Evolutionary conservation across 495 filamentous ascomycete species (phyloP).

Genomic region (Neurospora cerealis): DNA sequence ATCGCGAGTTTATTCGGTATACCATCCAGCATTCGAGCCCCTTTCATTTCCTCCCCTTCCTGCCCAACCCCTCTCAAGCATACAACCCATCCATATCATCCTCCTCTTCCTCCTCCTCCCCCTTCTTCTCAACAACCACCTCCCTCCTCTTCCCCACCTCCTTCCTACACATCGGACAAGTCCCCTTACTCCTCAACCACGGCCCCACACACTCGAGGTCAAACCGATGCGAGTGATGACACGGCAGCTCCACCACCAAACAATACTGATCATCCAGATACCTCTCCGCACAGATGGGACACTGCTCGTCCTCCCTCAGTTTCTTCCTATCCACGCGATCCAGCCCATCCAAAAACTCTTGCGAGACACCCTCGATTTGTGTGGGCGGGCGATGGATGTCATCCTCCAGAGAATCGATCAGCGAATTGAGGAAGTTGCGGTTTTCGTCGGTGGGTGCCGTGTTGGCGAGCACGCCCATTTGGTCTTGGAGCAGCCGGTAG

Average conservation of each 20-base stretch:
- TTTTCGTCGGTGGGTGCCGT: slow-evolving; percentile 49
- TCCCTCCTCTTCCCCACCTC: slow-evolving; percentile 67
- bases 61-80: slow-evolving; percentile 33
- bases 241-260: slow-evolving; percentile 81
- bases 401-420: slow-evolving; percentile 52
- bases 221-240: slow-evolving; percentile 78
- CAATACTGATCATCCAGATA: slow-evolving; percentile 74
- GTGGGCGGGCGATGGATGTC: slow-evolving; percentile 57
- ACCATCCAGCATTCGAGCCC: no score
- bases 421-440: slow-evolving; percentile 47
- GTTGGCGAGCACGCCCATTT: slow-evolving; percentile 29
- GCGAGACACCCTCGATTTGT: slow-evolving; percentile 62
- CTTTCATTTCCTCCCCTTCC: background rate
- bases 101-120: slow-evolving; percentile 47
- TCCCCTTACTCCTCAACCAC: slow-evolving; percentile 81
- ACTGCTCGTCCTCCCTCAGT: slow-evolving; percentile 57
- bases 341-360: slow-evolving; percentile 70
- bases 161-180: slow-evolving; percentile 78
- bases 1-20: no score
- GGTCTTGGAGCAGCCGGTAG: slow-evolving; percentile 43
- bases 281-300: slow-evolving; percentile 76
- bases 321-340: slow-evolving; percentile 67
- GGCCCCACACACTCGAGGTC: slow-evolving; percentile 92
- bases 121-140: slow-evolving; percentile 31
- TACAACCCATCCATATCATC: slow-evolving; percentile 70